Base-by-base conservation (phyloP, 208 protist species). In the Plasmodiophora brassicae region DNA sequence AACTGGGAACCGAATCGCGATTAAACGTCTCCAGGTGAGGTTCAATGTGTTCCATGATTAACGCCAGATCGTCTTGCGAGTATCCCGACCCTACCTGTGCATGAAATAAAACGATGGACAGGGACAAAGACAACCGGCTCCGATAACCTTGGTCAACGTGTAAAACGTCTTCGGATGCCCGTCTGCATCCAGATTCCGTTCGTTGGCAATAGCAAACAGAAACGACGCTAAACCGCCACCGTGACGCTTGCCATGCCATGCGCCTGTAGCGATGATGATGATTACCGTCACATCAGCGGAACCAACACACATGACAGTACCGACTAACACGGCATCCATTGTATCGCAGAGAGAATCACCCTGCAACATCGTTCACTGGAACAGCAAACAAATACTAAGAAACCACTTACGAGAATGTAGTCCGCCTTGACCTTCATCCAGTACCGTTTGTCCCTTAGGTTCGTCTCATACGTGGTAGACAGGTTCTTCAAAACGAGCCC, bases 351-450 rank as follows among this genome's bases (percentile, higher is more conserved):
- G 32, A 38, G 65, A 5, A 78, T 78, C 65, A 32, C n/a, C 41
- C 65, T 78, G n/a, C 65, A 78, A 38, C 32, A 14, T 14, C 32
- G 5, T 38, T 38, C 32, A 78, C 14, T 57, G 14, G 25, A 57
- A 14, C 20, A 57, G 25, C 20, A 57, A 57, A 25, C 50, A 5
- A 78, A 78, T 78, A 78, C 65, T 38, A 25, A 57, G 14, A 14
- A 28, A 28, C 50, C 14, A 57, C 50, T 57, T 5, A 78, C 65
- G 5, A 78, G 65, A 78, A 78, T n/a, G n/a, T 78, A 78, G 41
- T 78, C 65, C 10, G 65, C 65, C 41, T 78, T 78, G n/a, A 78
- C n/a, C n/a, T 78, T 78, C 65, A 78, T 78, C 65, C 65, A 78
- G 5, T 14, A 78, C 32, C n/a, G 10, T 38, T 78, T 78, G 41